Percentiles rank a stretch among this genome's conserved stretches.
Evolutionary conservation across 768 basidiomycete species (phyloP).

Genomic region (Hebeloma cylindrosporum): DNA sequence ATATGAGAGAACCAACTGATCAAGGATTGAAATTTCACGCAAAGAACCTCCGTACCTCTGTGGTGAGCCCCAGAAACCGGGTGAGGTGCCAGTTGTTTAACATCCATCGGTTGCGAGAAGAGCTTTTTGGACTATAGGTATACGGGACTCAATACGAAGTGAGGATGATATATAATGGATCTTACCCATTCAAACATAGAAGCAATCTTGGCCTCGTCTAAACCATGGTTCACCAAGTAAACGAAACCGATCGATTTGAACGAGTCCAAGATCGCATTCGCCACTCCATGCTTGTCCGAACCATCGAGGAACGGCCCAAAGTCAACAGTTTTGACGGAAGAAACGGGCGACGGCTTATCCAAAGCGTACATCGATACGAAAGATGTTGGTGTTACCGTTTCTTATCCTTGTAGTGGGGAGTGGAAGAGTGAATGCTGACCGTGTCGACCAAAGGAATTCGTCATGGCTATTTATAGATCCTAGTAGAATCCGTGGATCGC

Average conservation of each 20-base stretch:
- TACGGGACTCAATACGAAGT: too few relatives aligned
- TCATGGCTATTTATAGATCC: too few relatives aligned
- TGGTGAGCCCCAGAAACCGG: slow-evolving; percentile 45
- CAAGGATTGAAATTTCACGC: slow-evolving; percentile 1
- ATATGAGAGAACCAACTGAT: neutral
- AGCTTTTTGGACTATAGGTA: slow-evolving; percentile 42
- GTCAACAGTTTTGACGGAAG: too few relatives aligned
- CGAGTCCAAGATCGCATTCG: slow-evolving; percentile 41
- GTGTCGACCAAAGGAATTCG: too few relatives aligned
- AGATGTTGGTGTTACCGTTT: too few relatives aligned
- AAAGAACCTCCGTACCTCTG: slow-evolving; percentile 34
- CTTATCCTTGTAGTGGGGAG: too few relatives aligned
- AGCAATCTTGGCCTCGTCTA: slow-evolving; percentile 36
- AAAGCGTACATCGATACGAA: too few relatives aligned
- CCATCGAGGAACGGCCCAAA: slow-evolving; percentile 44
- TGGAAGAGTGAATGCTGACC: too few relatives aligned
- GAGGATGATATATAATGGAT: too few relatives aligned
- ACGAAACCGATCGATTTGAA: slow-evolving; percentile 50
- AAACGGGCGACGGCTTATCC: too few relatives aligned
- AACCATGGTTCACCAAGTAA: slow-evolving; percentile 44
- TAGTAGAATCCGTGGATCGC: too few relatives aligned
- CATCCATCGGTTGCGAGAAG: slow-evolving; percentile 37
- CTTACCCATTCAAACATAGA: slow-evolving; percentile 45
- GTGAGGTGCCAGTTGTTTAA: slow-evolving; percentile 46
- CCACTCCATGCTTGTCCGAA: slow-evolving; percentile 37